phyloP scores from a whole-genome alignment of 2,329 filamentous ascomycete genomes.

The Capronia americana region DNA sequence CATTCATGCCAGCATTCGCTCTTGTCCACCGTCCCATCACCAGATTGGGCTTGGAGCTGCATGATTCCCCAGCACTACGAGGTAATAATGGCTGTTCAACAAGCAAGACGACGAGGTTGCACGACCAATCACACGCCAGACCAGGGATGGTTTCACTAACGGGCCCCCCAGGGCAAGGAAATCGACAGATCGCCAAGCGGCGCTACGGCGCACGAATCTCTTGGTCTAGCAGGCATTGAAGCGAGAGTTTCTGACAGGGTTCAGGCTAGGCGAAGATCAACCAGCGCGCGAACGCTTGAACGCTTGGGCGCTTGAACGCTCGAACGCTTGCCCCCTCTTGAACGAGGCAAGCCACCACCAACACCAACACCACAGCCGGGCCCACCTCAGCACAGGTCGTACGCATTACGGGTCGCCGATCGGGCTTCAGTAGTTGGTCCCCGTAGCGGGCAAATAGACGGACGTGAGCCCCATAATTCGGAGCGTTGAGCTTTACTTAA shows the following conservation, averaged over 20 bases:
- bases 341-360: not conserved
- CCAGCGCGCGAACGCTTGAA: slow-evolving; percentile 1
- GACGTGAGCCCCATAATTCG: slow-evolving; percentile 3
- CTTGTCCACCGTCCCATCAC: not conserved
- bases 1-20: not conserved
- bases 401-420: slow-evolving; percentile 18
- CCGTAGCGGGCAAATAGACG: slow-evolving; percentile 20
- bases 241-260: slow-evolving; percentile 10
- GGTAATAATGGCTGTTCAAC: slow-evolving; percentile 2
- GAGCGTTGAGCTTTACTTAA: slow-evolving; percentile 7
- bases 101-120: not conserved
- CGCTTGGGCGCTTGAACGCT: not conserved
- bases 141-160: slow-evolving; percentile 18
- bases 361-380: no score
- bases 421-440: slow-evolving; percentile 23
- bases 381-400: not conserved
- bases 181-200: slow-evolving; percentile 28
- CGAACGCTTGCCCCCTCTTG: slow-evolving; percentile 6
- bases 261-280: slow-evolving; percentile 15
- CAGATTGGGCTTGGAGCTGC: not conserved
- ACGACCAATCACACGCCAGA: slow-evolving; percentile 2
- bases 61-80: slow-evolving; percentile 1
- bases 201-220: slow-evolving; percentile 25
- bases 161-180: slow-evolving; percentile 4
- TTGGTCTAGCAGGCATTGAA: slow-evolving; percentile 27